These are phyloP conservation scores for Vaccinium darrowii DNA, from an alignment of 148 eudicot species.

Conservation along the genomic window DNA sequence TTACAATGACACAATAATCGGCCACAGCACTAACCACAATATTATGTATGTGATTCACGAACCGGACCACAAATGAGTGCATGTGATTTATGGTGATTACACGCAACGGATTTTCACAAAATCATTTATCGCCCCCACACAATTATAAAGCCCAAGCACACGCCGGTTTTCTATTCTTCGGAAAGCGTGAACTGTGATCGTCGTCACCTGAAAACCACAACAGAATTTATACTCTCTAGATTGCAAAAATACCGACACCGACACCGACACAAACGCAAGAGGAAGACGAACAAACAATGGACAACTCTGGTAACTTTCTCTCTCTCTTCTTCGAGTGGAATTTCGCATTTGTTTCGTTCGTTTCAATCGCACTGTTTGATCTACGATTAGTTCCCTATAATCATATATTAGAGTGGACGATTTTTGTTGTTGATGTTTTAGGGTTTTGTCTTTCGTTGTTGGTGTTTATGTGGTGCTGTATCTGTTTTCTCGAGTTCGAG, in stretches of 20 bases:
- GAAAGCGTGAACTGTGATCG: not conserved
- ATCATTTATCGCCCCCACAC: not conserved
- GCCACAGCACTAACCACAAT: too few relatives aligned
- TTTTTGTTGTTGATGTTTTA: not conserved
- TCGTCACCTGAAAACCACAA: not conserved
- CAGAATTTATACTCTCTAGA: not conserved
- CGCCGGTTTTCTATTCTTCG: too few relatives aligned
- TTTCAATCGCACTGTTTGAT: not conserved
- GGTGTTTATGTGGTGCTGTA: not conserved
- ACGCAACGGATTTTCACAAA: too few relatives aligned
- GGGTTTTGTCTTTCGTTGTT: conserved; percentile 7
- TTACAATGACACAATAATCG: too few relatives aligned
- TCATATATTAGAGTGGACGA: not conserved
- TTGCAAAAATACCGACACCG: not conserved
- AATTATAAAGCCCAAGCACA: not conserved
- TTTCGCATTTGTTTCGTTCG: not conserved
- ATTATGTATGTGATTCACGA: too few relatives aligned
- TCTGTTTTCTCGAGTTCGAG: not conserved
- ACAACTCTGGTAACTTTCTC: not conserved
- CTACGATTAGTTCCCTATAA: conserved; percentile 4
- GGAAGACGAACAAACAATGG: not conserved
- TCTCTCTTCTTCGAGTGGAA: not conserved
- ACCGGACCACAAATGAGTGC: too few relatives aligned
- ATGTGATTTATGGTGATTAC: too few relatives aligned
- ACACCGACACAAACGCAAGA: not conserved